Evolutionary conservation across 2,329 filamentous ascomycete species (phyloP).

Genomic region (Sclerotinia subarctica): DNA sequence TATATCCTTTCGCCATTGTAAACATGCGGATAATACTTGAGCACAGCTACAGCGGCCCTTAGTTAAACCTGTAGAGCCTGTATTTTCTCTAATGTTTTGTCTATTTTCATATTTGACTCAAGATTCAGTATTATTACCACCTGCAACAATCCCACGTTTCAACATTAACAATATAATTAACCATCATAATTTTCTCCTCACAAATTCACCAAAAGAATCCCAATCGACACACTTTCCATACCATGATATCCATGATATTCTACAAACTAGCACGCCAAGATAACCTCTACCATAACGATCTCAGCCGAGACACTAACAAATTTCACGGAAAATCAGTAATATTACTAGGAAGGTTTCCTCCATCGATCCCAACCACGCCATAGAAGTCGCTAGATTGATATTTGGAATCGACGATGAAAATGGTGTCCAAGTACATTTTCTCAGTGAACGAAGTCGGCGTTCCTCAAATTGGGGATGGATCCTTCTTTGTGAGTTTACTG

Average conservation of each 20-base stretch:
- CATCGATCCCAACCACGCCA: not conserved
- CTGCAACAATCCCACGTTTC: not conserved
- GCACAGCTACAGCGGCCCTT: not conserved
- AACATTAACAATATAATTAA: not conserved
- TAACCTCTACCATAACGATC: not conserved
- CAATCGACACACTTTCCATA: not conserved
- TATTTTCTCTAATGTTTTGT: not conserved
- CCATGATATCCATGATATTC: not conserved
- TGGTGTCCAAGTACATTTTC: not conserved
- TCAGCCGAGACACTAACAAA: not conserved
- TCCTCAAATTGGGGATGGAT: not conserved
- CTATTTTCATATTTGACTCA: no score
- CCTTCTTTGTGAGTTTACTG: not conserved
- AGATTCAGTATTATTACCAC: no score
- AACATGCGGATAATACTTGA: no score
- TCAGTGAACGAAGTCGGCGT: not conserved
- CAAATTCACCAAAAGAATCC: no score
- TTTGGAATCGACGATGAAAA: not conserved
- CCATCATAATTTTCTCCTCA: not conserved
- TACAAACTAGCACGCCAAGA: not conserved
- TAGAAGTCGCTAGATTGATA: not conserved
- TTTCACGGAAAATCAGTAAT: not conserved
- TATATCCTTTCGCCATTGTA: no score
- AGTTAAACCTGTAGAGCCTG: fast-evolving
- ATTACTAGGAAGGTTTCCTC: not conserved